These are phyloP conservation scores for Gamarada debralockiae DNA, from an alignment of 495 filamentous ascomycete species.

Conservation along the genomic window DNA sequence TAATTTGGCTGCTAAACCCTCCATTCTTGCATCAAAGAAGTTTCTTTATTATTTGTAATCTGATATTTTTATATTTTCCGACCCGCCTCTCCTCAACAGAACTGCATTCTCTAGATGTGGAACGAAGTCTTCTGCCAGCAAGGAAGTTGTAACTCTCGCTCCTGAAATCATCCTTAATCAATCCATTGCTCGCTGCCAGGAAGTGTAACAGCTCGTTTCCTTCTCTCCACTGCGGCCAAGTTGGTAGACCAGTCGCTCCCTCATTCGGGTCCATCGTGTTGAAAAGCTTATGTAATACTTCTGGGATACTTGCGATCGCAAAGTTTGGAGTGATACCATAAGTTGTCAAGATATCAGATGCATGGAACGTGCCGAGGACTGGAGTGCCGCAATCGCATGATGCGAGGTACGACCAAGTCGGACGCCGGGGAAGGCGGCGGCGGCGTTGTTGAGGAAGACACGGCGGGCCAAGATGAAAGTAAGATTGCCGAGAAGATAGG, in stretches of 20 bases:
- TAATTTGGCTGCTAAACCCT: no score
- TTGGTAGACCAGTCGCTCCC: conserved; percentile 31
- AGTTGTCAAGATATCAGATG: conserved; percentile 40
- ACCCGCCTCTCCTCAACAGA: no score
- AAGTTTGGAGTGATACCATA: conserved; percentile 36
- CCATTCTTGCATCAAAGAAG: no score
- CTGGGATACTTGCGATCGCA: conserved; percentile 53
- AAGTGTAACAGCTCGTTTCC: conserved; percentile 55
- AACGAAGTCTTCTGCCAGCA: no score
- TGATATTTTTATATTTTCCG: no score
- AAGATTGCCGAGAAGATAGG: conserved; percentile 67
- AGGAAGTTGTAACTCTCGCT: conserved; percentile 38
- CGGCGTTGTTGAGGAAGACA: conserved; percentile 23
- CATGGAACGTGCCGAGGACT: conserved; percentile 71
- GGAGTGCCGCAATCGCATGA: conserved; percentile 66
- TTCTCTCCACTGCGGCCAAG: conserved; percentile 61
- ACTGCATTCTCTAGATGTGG: no score
- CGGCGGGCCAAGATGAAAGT: conserved; percentile 24
- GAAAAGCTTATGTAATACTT: conserved; percentile 64
- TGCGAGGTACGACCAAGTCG: conserved; percentile 66
- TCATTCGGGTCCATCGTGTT: conserved; percentile 63
- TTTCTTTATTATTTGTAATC: no score
- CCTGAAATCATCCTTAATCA: conserved; percentile 60
- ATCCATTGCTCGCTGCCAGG: conserved; percentile 34
- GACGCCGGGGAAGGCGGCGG: conserved; percentile 19